Percentiles rank a stretch among this genome's conserved stretches.
Evolutionary conservation across 2,329 filamentous ascomycete species (phyloP).

Genomic region (Beauveria varroae): DNA sequence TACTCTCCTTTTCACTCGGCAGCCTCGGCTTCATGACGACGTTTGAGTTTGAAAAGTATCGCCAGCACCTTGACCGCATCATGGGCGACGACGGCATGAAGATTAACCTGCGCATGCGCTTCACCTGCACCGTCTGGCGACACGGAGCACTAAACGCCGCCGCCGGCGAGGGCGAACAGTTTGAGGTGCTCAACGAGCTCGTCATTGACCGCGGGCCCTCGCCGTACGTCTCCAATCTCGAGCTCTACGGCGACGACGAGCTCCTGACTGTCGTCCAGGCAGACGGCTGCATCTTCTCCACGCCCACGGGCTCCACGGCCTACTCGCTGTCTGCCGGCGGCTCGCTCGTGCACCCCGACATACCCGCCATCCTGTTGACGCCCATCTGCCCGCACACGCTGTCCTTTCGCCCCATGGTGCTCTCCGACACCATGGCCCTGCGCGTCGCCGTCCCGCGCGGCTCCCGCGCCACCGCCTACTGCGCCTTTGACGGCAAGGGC

Average conservation of each 20-base stretch:
- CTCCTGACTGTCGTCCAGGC: constrained; percentile 93
- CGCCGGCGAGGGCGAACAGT: constrained; percentile 76
- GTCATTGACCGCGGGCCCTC: constrained; percentile 96
- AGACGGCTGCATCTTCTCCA: constrained; percentile 96
- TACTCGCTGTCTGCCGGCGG: constrained; percentile 95
- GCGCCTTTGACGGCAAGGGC: constrained; percentile 94
- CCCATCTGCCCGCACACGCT: constrained; percentile 97
- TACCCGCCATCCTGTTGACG: constrained; percentile 91
- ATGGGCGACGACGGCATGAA: constrained; percentile 96
- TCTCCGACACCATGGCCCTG: constrained; percentile 89
- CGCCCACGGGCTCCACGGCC: constrained; percentile 87
- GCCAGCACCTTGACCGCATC: constrained; percentile 74
- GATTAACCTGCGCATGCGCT: constrained; percentile 95
- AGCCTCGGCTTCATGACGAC: constrained; percentile 84
- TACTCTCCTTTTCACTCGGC: constrained; percentile 76
- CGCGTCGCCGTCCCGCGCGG: constrained; percentile 78
- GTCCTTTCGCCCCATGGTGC: constrained; percentile 95
- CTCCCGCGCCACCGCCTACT: constrained; percentile 89
- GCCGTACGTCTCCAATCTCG: constrained; percentile 93
- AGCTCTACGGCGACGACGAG: constrained; percentile 92
- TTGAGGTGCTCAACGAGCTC: constrained; percentile 96
- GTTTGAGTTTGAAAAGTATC: constrained; percentile 83
- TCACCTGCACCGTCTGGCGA: constrained; percentile 95
- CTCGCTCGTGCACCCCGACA: constrained; percentile 91
- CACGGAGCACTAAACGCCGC: constrained; percentile 47